Conservation (phyloP, 352 stramenopile species). For the Halophytophthora batemanensis region DNA sequence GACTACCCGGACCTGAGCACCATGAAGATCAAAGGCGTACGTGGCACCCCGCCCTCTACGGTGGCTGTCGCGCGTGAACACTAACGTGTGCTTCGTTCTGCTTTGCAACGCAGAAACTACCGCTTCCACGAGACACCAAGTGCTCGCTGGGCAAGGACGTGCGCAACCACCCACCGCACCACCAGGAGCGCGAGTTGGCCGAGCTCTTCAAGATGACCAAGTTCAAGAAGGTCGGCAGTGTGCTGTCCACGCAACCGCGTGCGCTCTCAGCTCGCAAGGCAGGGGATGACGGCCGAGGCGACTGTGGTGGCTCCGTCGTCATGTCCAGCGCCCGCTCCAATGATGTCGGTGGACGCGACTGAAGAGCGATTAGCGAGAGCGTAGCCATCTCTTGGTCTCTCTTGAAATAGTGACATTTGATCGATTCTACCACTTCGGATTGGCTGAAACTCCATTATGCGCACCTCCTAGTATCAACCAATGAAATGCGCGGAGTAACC, state of each 20-base stretch:
- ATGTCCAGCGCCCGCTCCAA: no score
- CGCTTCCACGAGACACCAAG: slow-evolving; percentile 66
- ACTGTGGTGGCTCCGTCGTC: no score
- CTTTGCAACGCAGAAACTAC: slow-evolving; percentile 48
- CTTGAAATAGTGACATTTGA: not conserved
- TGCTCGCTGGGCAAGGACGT: slow-evolving; percentile 67
- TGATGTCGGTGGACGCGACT: not conserved
- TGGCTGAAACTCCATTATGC: slow-evolving; percentile 6
- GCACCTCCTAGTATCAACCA: slow-evolving; percentile 10
- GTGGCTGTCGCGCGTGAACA: not conserved
- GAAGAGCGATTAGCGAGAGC: not conserved
- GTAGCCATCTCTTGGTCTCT: slow-evolving; percentile 3
- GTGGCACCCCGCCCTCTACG: not conserved
- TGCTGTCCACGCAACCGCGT: slow-evolving; percentile 62
- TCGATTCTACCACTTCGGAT: not conserved
- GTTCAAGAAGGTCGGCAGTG: slow-evolving; percentile 74
- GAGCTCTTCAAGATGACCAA: slow-evolving; percentile 87
- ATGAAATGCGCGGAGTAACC: slow-evolving; percentile 1
- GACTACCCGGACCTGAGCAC: slow-evolving; percentile 77
- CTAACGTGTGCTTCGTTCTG: not conserved
- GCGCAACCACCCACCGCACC: slow-evolving; percentile 36
- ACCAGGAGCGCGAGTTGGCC: slow-evolving; percentile 21
- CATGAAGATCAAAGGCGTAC: slow-evolving; percentile 81
- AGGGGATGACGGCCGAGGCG: no score
- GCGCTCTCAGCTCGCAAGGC: slow-evolving; percentile 8